Base-by-base conservation (phyloP, 768 basidiomycete species). In the Pleurotus citrinopileatus region DNA sequence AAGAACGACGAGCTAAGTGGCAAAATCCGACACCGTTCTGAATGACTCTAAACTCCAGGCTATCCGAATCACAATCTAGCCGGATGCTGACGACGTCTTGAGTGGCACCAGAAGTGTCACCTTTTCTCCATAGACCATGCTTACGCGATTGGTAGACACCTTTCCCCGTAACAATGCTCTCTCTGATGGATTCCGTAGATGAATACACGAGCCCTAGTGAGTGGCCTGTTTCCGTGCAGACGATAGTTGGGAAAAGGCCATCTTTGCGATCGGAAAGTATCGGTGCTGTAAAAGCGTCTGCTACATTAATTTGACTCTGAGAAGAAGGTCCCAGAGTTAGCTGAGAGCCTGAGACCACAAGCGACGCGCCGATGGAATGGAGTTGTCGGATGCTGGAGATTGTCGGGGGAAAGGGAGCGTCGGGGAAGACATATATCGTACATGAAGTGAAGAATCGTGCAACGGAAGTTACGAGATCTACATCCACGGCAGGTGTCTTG, bases 101-200 rank as follows among this genome's bases (percentile, higher is more conserved):
- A 2, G 89, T 91, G 13, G 96, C 89, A 12, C 96, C 96, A 13
- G 93, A 95, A 0, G 94, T 95, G 72, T 93, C 95, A 13, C 97
- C 97, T 67, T 99, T 99, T 47, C 89, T 77, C 97, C 97, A 99
- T 27, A 98, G 73, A 13, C 95, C 95, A 63, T 96, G 92, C 65
- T 91, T 94, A 56, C 97, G 84, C 17, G 95, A 98, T 66, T 98
- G 94, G 66, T 99, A 99, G 10, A 96, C 87, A 13, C 97, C 97
- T 64, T 86, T 87, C 23, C 94, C 93, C 2, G 93, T 87, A 32
- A 84, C 57, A 66, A 99, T 93, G 60, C 90, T 89, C 67, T 95
- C 91, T 45, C 79, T 80, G 61, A 98, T 78, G 3, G 94, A 96
- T 60, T 89, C 86, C 48, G 68, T 62, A 19, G 96, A 98, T 9